A percentile compares a stretch with the other conserved stretches of the same genome.
These are phyloP conservation scores for Lentinula aciculospora DNA, from an alignment of 768 basidiomycete genomes.

Conservation along the genomic window DNA sequence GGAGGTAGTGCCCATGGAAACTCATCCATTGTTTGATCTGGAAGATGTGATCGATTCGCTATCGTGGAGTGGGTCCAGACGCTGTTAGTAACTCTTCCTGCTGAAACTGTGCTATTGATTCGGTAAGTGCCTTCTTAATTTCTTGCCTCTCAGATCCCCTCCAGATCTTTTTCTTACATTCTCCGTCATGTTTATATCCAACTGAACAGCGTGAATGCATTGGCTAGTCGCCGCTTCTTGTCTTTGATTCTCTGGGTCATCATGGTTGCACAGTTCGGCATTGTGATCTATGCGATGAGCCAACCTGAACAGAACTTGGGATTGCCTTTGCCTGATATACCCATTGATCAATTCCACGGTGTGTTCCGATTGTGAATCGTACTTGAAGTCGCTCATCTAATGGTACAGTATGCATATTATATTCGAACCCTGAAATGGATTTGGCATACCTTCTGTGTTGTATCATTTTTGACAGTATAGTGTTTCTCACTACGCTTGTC, in stretches of 20 bases:
- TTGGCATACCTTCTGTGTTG: conserved; percentile 19
- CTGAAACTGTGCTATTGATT: conserved; percentile 19
- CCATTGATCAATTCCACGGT: conserved; percentile 7
- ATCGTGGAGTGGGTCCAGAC: conserved; percentile 24
- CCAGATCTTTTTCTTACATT: not conserved
- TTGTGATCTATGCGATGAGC: conserved; percentile 23
- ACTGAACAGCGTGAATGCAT: conserved; percentile 15
- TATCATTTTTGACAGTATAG: conserved; percentile 21
- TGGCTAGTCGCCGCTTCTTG: conserved; percentile 13
- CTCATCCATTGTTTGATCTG: not conserved
- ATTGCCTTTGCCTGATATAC: conserved; percentile 1
- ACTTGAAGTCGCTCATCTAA: not conserved
- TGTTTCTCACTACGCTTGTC: conserved; percentile 18
- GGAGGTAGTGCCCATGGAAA: not conserved
- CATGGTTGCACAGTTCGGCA: conserved; percentile 16
- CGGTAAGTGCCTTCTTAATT: conserved; percentile 13
- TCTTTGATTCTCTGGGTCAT: conserved; percentile 13
- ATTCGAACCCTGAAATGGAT: conserved; percentile 14
- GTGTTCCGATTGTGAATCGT: not conserved
- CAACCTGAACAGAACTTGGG: conserved; percentile 15
- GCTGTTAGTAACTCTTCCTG: conserved; percentile 20
- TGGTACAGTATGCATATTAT: conserved; percentile 2
- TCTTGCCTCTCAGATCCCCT: not conserved
- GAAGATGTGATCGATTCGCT: conserved; percentile 22
- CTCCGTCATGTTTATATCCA: not conserved